These are phyloP conservation scores for Beauveria pseudobassiana DNA, from an alignment of 2,329 filamentous ascomycete species.

Conservation along the genomic window DNA sequence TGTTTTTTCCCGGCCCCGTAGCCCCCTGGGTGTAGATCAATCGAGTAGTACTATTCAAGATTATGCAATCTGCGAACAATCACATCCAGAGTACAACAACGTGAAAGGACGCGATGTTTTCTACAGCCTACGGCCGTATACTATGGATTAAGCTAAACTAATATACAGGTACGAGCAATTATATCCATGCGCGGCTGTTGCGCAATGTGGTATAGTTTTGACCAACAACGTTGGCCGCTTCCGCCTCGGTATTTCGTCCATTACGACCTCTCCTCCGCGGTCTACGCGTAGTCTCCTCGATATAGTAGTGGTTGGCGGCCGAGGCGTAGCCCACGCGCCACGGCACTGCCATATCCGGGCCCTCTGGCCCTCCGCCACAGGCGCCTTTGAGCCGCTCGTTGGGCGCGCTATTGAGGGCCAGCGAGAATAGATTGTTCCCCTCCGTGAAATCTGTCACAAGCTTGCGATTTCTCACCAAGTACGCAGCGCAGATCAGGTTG, in stretches of 20 bases:
- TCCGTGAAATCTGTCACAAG: constrained; percentile 75
- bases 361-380: constrained; percentile 30
- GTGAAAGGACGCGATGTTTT: neutral
- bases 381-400: constrained; percentile 29
- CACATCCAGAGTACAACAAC: too few species aligned
- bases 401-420: constrained; percentile 56
- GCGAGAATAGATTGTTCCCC: constrained; percentile 64
- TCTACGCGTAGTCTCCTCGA: constrained; percentile 26
- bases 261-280: too few species aligned
- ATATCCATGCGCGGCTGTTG: too few species aligned
- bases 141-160: neutral
- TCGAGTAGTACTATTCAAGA: too few species aligned
- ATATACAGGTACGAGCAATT: too few species aligned
- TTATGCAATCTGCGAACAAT: too few species aligned
- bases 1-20: too few species aligned
- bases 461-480: constrained; percentile 46
- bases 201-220: neutral
- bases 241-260: too few species aligned
- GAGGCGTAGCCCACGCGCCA: constrained; percentile 34
- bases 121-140: neutral
- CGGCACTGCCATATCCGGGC: constrained; percentile 30
- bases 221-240: neutral
- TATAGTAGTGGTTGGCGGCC: constrained; percentile 35
- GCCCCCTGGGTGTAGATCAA: too few species aligned
- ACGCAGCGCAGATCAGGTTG: constrained; percentile 58